phyloP scores from a whole-genome alignment of 2,329 filamentous ascomycete genomes.

The Epichloe elymi region DNA sequence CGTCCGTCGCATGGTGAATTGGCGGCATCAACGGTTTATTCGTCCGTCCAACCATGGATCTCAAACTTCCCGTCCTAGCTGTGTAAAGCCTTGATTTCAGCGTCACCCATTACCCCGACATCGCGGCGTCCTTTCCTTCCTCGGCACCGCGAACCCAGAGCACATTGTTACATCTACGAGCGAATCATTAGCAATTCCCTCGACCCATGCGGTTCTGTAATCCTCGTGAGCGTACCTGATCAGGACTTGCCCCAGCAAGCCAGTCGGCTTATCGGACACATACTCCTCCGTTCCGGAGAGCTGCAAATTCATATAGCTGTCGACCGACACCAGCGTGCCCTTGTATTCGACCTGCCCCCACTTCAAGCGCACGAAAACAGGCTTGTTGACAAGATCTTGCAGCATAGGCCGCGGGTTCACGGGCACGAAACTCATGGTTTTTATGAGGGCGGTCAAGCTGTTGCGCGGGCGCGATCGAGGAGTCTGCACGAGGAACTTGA shows the following conservation, averaged over 20 bases:
- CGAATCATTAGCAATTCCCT: slow-evolving; percentile 2
- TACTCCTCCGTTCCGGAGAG: slow-evolving; percentile 84
- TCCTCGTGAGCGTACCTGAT: slow-evolving; percentile 53
- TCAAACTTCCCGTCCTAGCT: not conserved
- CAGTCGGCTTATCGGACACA: slow-evolving; percentile 75
- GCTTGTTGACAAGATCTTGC: slow-evolving; percentile 82
- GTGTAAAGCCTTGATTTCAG: not conserved
- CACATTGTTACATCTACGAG: slow-evolving; percentile 80
- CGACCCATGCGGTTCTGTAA: not conserved
- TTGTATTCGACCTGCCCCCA: slow-evolving; percentile 98
- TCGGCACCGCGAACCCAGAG: slow-evolving; percentile 59
- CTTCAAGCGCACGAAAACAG: slow-evolving; percentile 86
- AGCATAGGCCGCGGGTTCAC: slow-evolving; percentile 96
- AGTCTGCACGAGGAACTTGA: not conserved
- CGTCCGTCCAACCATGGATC: not conserved
- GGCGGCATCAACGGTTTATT: not conserved
- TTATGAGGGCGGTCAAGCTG: not conserved
- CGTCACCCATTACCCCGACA: slow-evolving; percentile 3
- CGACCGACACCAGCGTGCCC: slow-evolving; percentile 79
- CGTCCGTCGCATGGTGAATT: not conserved
- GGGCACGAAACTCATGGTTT: slow-evolving; percentile 55
- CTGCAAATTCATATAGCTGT: slow-evolving; percentile 99
- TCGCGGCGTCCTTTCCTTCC: slow-evolving; percentile 5
- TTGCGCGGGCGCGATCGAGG: not conserved
- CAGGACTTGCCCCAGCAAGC: slow-evolving; percentile 76